These are phyloP conservation scores for Stemphylium vesicarium DNA, from an alignment of 2,329 filamentous ascomycete species.

Conservation along the genomic window DNA sequence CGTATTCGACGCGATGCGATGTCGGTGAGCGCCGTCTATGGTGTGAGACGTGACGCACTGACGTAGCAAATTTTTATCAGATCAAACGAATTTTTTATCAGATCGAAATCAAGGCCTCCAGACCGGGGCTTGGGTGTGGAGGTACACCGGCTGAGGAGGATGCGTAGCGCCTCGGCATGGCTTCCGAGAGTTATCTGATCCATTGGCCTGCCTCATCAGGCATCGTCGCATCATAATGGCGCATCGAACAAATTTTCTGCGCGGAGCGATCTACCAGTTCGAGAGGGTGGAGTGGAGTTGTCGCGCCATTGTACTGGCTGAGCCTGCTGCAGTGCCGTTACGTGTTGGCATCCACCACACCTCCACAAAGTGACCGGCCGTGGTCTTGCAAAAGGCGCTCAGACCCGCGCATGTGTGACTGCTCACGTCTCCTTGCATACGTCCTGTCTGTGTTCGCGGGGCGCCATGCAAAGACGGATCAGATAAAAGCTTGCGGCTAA, in stretches of 20 bases:
- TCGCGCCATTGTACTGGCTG: background rate
- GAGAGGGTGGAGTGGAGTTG: slow-evolving; percentile 8
- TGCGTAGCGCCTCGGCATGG: slow-evolving; percentile 14
- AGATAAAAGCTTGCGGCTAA: slow-evolving; percentile 28
- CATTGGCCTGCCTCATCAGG: slow-evolving; percentile 9
- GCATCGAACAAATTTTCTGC: slow-evolving; percentile 14
- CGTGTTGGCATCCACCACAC: slow-evolving; percentile 22
- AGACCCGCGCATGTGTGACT: slow-evolving; percentile 24
- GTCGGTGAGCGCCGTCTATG: slow-evolving; percentile 19
- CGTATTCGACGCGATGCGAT: slow-evolving; percentile 10
- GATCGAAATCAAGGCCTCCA: slow-evolving; percentile 20
- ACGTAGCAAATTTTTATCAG: slow-evolving; percentile 29
- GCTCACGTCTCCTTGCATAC: background rate
- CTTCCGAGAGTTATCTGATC: slow-evolving; percentile 23
- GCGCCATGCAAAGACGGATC: slow-evolving; percentile 14
- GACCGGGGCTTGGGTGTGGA: slow-evolving; percentile 11
- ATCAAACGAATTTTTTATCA: slow-evolving; percentile 27
- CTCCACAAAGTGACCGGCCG: slow-evolving; percentile 4
- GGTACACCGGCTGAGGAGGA: slow-evolving; percentile 5
- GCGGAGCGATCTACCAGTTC: slow-evolving; percentile 7
- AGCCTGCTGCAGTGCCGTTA: slow-evolving; percentile 17
- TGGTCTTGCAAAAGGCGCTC: background rate
- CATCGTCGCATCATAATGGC: slow-evolving; percentile 8
- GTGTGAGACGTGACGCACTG: slow-evolving; percentile 1
- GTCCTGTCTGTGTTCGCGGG: background rate